phyloP scores from a whole-genome alignment of 306 rosid genomes.

The Abrus precatorius region DNA sequence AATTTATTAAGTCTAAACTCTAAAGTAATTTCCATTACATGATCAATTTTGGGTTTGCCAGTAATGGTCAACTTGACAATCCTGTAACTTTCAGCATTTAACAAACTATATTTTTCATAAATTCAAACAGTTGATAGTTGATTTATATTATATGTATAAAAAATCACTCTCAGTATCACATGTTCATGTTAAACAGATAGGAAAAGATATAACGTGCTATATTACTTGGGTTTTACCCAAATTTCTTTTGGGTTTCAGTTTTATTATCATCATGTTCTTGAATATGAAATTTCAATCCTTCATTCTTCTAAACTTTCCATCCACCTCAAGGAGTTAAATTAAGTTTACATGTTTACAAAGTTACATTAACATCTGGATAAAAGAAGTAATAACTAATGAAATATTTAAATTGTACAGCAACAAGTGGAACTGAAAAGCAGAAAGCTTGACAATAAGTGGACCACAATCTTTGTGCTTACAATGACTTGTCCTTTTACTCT shows the following conservation, averaged over 20 bases:
- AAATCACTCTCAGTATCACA: background rate
- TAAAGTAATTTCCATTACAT: constrained; percentile 11
- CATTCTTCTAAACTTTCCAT: background rate
- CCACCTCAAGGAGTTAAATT: constrained; percentile 4
- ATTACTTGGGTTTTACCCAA: background rate
- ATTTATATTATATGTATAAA: background rate
- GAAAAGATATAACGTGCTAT: background rate
- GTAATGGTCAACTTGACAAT: constrained; percentile 23
- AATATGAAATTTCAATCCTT: constrained; percentile 5
- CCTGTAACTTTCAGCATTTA: constrained; percentile 12
- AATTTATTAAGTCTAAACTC: background rate
- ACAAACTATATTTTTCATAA: background rate
- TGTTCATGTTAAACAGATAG: background rate
- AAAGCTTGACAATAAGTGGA: constrained; percentile 39
- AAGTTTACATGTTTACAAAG: constrained; percentile 10
- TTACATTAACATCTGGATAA: background rate
- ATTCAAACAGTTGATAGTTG: constrained; percentile 1
- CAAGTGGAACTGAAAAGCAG: background rate
- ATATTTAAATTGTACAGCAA: constrained; percentile 1
- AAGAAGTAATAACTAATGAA: background rate
- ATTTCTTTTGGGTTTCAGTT: constrained; percentile 4
- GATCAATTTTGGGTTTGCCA: constrained; percentile 13
- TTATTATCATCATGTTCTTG: background rate
- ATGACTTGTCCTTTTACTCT: background rate
- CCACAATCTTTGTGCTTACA: background rate